Conservation (phyloP, 176 grass and related monocot species). For the Lolium perenne region DNA sequence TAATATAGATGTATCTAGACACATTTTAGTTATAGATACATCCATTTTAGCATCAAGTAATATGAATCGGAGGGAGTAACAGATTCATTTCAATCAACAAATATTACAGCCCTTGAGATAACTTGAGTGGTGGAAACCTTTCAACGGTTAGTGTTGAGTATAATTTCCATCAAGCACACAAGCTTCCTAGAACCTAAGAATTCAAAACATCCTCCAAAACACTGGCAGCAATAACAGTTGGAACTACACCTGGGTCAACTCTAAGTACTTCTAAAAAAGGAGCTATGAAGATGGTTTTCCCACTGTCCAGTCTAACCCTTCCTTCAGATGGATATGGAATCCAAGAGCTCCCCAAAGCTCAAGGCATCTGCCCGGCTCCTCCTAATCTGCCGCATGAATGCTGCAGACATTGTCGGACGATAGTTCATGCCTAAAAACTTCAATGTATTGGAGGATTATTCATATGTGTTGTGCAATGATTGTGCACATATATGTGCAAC, state of each 20-base stretch:
- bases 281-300: not conserved
- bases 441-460: not conserved
- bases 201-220: not conserved
- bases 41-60: too few relatives aligned
- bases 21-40: too few relatives aligned
- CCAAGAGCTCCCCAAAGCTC: not conserved
- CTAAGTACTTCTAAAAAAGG: not conserved
- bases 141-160: not conserved
- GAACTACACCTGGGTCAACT: not conserved
- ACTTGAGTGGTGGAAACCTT: not conserved
- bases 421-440: not conserved
- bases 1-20: too few relatives aligned
- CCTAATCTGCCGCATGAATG: not conserved
- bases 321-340: not conserved
- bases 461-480: not conserved
- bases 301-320: not conserved
- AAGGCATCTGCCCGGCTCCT: not conserved
- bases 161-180: constrained; percentile 13
- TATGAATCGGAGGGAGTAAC: too few relatives aligned
- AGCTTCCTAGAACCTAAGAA: constrained; percentile 7
- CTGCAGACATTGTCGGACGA: not conserved
- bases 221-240: not conserved
- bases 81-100: constrained; percentile 16
- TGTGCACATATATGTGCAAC: not conserved
- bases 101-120: constrained; percentile 11